Base-by-base conservation (phyloP, 139 green algal genomes). In the Gonium pectorale region DNA sequence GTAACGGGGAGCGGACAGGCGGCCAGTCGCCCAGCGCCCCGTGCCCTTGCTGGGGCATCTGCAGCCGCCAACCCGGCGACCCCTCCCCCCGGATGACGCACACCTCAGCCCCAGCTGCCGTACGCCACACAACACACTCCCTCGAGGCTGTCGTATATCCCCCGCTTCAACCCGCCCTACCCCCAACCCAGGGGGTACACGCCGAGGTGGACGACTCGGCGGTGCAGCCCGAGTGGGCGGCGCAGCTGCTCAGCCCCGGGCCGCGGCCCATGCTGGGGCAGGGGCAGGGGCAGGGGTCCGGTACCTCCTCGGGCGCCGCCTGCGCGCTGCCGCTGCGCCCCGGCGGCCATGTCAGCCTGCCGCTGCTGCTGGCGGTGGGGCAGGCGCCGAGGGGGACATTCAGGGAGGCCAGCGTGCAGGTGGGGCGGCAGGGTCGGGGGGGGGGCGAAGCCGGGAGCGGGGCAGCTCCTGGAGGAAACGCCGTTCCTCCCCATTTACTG, bases 251-350 rank as follows among this genome's bases (percentile, higher is more conserved):
- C n/a, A n/a, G n/a, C n/a, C n/a, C n/a, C n/a, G n/a, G n/a, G n/a
- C n/a, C n/a, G n/a, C n/a, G n/a, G n/a, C n/a, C n/a, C n/a, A n/a
- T n/a, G n/a, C n/a, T n/a, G n/a, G n/a, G n/a, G n/a, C n/a, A n/a
- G n/a, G n/a, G n/a, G n/a, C n/a, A n/a, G n/a, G n/a, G n/a, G n/a
- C n/a, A n/a, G n/a, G 68, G 35, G 22, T 13, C 27, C 46, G 46
- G 41, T 24, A 54, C 22, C 49, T 31, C 1, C 51, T n/a, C 26
- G 22, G 24, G 26, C 24, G 27, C 35, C 33, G 33, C 46, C 67
- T 1, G 52, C 41, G 79, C 79, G 41, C 52, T 90, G 80, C 86
- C 86, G 31, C n/a, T 90, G 51, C 63, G 72, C 13, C 80, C 86
- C 13, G 74, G 75, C 31, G 31, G 44, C 29, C 38, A 26, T 5